phyloP scores from a whole-genome alignment of 2,329 filamentous ascomycete species.

The Calcarisporium arbuscula region DNA sequence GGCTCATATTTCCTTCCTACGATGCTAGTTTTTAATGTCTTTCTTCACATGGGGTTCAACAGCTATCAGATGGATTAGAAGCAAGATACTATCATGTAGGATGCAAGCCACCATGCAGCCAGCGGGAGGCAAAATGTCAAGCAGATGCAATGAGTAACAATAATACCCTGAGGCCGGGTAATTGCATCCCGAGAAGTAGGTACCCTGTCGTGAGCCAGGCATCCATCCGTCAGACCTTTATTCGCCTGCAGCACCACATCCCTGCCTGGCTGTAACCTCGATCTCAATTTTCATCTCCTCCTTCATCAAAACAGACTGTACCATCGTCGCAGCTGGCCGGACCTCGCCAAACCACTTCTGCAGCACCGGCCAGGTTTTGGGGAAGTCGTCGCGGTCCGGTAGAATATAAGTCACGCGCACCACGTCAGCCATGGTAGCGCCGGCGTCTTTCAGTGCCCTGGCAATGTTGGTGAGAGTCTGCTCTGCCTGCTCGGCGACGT shows the following conservation, averaged over 20 bases:
- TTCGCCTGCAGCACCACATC: conserved; percentile 11
- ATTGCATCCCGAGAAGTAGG: too few relatives aligned
- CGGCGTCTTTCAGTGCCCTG: conserved; percentile 37
- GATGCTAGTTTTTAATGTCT: too few relatives aligned
- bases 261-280: conserved; percentile 33
- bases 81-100: too few relatives aligned
- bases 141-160: too few relatives aligned
- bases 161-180: too few relatives aligned
- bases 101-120: too few relatives aligned
- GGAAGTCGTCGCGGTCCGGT: conserved; percentile 40
- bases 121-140: too few relatives aligned
- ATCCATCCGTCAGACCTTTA: not conserved
- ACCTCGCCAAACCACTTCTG: conserved; percentile 42
- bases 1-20: too few relatives aligned
- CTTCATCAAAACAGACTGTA: conserved; percentile 44
- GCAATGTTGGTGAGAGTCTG: conserved; percentile 43
- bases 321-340: conserved; percentile 48
- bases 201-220: too few relatives aligned
- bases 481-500: conserved; percentile 42
- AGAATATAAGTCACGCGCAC: conserved; percentile 48
- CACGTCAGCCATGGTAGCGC: conserved; percentile 36
- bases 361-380: conserved; percentile 42
- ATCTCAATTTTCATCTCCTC: conserved; percentile 41
- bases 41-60: too few relatives aligned
- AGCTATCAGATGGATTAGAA: too few relatives aligned